Evolutionary conservation across 768 basidiomycete genomes (phyloP), one percentile per base, ranked within the genome.

Genomic region (Leucocoprinus leucothites): DNA sequence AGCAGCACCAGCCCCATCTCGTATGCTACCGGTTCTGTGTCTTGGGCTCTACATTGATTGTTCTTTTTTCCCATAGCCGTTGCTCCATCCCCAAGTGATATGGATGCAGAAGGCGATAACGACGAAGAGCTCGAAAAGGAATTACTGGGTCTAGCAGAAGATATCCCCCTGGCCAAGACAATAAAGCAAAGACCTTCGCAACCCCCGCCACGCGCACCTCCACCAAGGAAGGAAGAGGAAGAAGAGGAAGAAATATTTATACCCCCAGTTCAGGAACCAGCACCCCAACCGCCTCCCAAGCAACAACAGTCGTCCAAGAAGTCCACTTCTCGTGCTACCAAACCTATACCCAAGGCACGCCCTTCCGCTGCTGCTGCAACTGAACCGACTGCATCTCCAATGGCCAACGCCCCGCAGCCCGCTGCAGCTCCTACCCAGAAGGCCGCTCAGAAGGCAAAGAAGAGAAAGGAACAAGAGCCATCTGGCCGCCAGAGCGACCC

Each of bases 111-210:
- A 25, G 68, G 67, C 22, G 70, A 80, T 0, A 80, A 79, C 22
- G 77, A 80, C 48, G 55, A 49, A 16, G 50, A 57, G 18, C 68
- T 77, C 21, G 74, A 73, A 55, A 72, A 77, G 54, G 63, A 75
- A 44, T 57, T 77, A 50, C 68, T 71, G 43, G 59, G 54, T 22
- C 38, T 61, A 21, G 43, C 57, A 5, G 61, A 60, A 21, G 58
- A 58, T 3, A 53, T 40, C 6, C 51, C 41, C 22, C 49, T 45
- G 11, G 50, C 63, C 61, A 5, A 58, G 57, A 48, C 57, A 51
- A 49, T 64, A 64, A 58, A 51, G 44, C 36, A 47, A 53, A 43
- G 48, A 31, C 42, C 49, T 26, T 47, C 41, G 19, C 31, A 57
- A 40, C 51, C 56, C 49, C 47, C 48, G 6, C 11, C 49, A n/a